phyloP scores from a whole-genome alignment of 2,329 filamentous ascomycete genomes.

The Aspergillus floridensis region DNA sequence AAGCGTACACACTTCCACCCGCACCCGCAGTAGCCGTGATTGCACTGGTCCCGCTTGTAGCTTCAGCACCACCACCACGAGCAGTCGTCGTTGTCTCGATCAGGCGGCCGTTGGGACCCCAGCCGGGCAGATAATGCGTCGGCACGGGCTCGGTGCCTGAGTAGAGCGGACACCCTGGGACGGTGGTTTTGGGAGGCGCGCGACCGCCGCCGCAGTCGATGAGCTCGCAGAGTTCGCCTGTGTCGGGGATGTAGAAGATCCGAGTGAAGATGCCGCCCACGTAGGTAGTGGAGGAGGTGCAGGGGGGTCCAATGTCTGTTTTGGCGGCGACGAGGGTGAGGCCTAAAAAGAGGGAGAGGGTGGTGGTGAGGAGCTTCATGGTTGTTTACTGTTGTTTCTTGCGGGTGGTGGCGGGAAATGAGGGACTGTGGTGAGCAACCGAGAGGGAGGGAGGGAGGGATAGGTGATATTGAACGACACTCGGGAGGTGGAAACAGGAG shows the following conservation, averaged over 20 bases:
- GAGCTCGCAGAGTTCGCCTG: constrained; percentile 62
- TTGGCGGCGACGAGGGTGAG: constrained; percentile 21
- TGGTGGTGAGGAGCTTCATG: constrained; percentile 20
- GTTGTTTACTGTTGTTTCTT: background rate
- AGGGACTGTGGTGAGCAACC: no score
- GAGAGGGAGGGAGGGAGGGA: no score
- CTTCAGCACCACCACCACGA: no score
- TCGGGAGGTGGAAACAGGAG: no score
- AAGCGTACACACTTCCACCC: background rate
- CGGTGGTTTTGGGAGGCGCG: constrained; percentile 61
- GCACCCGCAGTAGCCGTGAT: background rate
- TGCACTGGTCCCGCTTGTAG: background rate
- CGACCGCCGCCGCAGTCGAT: constrained; percentile 67
- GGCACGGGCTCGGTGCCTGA: constrained; percentile 20
- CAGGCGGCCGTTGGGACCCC: background rate
- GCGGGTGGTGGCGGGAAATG: no score
- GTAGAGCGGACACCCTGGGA: constrained; percentile 55
- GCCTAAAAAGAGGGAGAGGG: constrained; percentile 15
- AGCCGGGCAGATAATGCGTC: constrained; percentile 6
- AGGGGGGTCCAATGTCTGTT: constrained; percentile 26
- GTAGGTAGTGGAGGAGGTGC: constrained; percentile 25
- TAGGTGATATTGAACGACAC: no score
- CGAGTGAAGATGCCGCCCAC: constrained; percentile 27
- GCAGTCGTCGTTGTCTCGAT: background rate
- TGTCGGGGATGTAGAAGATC: constrained; percentile 60